Base-by-base conservation (phyloP, 1,284 basidiomycete genomes). In the Sparassis latifolia region DNA sequence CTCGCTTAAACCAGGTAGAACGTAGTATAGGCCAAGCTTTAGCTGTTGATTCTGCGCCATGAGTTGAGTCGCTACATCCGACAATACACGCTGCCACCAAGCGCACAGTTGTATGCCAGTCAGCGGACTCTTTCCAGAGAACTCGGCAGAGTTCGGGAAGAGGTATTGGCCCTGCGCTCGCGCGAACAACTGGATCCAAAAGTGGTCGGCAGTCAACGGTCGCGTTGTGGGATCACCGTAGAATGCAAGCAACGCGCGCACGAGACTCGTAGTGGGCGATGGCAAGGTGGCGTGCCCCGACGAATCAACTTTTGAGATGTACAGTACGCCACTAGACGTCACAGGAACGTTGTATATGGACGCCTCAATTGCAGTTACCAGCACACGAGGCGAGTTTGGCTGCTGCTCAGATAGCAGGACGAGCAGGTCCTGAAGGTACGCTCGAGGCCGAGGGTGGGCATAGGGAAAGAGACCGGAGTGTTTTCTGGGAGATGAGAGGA, bases 271-370 rank as follows among this genome's bases (percentile, higher is more conserved):
- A 0, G 91, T 92, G 1, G 89, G 80, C 44, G 84, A 76, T 2
- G 80, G 81, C 5, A 65, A 52, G 31, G 61, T 59, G 0, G 75
- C 81, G 56, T 90, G 92, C 0, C 95, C 95, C 0, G 92, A 93
- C 10, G 93, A 86, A 66, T 98, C 97, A 50, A 97, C 84, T 69
- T 99, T 99, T 46, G 91, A 90, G 44, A 98, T 77, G 68, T 98
- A 97, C 28, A 99, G 70, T 35, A 99, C 78, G 1, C 82, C 84
- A 49, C 78, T 80, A 2, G 76, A 77, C 2, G 86, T 85, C 2
- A 78, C 60, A 3, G 88, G 86, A 45, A 90, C 63, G 42, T 82
- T 81, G 74, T 93, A 97, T 33, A 97, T 70, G 50, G 75, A 80
- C 0, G 85, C 89, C 62, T 96, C 92, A 55, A 98, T 78, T 1